Conservation (phyloP, 169 alveolate species). For the Blepharisma undulans region DNA sequence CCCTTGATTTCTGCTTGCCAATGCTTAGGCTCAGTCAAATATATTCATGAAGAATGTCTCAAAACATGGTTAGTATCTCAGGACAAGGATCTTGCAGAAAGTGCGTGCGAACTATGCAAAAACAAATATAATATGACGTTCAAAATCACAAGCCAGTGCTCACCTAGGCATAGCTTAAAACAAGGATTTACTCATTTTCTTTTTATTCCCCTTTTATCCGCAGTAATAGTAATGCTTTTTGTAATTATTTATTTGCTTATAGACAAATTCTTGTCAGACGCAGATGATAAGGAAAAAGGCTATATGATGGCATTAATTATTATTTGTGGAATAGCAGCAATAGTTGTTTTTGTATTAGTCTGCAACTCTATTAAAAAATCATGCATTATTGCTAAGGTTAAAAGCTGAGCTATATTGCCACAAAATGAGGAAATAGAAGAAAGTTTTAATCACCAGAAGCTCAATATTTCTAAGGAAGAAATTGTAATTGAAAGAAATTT, state of each 20-base stretch:
- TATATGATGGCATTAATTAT: conserved; percentile 36
- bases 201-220: conserved; percentile 11
- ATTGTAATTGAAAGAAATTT: not conserved
- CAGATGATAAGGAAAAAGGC: not conserved
- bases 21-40: conserved; percentile 70
- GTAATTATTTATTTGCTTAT: not conserved
- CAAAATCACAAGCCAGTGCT: conserved; percentile 6
- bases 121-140: conserved; percentile 14
- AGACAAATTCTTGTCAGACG: not conserved
- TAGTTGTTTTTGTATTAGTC: not conserved
- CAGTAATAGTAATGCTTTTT: not conserved
- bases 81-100: conserved; percentile 38
- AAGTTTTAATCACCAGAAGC: not conserved
- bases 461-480: not conserved
- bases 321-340: not conserved
- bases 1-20: conserved; percentile 60
- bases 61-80: conserved; percentile 50
- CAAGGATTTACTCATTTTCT: not conserved
- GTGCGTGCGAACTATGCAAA: conserved; percentile 40
- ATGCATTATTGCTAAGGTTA: conserved; percentile 1
- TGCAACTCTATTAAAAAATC: conserved; percentile 1
- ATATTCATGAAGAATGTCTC: conserved; percentile 70
- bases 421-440: conserved; percentile 4
- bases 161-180: not conserved
- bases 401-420: not conserved